Conservation (phyloP, 2,329 filamentous ascomycete species). For the Exophiala mesophila region DNA sequence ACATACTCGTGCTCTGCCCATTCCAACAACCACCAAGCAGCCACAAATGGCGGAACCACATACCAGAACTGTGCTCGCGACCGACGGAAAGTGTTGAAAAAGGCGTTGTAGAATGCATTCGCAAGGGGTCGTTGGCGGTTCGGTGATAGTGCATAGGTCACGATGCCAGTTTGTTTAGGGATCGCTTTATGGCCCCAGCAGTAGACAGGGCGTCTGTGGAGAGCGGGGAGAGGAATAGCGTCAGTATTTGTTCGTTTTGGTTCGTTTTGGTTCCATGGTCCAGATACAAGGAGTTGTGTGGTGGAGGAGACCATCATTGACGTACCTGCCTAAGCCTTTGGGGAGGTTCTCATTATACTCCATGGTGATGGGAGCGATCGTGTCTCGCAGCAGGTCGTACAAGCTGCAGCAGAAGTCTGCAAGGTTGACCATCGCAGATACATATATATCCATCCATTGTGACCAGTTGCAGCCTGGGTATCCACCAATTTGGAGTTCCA, state of each 20-base stretch:
- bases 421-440: no score
- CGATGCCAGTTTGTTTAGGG: constrained; percentile 55
- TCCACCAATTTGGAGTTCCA: no score
- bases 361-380: constrained; percentile 6
- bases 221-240: background rate
- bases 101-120: constrained; percentile 68
- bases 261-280: no score
- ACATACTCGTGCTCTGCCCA: constrained; percentile 86
- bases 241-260: no score
- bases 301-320: background rate
- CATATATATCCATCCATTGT: no score
- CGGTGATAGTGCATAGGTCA: constrained; percentile 68
- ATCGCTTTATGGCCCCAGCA: constrained; percentile 23
- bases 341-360: constrained; percentile 21
- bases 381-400: no score
- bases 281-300: no score
- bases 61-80: constrained; percentile 82
- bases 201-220: constrained; percentile 12
- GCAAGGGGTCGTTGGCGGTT: constrained; percentile 89
- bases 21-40: constrained; percentile 75
- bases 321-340: constrained; percentile 8
- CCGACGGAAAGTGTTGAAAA: constrained; percentile 95
- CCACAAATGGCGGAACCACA: constrained; percentile 71
- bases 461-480: no score
- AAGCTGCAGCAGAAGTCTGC: no score